A percentile compares a stretch with the other conserved stretches of the same genome.
Conservation (phyloP, 495 filamentous ascomycete species). For the Hypoxylon cercidicola region DNA sequence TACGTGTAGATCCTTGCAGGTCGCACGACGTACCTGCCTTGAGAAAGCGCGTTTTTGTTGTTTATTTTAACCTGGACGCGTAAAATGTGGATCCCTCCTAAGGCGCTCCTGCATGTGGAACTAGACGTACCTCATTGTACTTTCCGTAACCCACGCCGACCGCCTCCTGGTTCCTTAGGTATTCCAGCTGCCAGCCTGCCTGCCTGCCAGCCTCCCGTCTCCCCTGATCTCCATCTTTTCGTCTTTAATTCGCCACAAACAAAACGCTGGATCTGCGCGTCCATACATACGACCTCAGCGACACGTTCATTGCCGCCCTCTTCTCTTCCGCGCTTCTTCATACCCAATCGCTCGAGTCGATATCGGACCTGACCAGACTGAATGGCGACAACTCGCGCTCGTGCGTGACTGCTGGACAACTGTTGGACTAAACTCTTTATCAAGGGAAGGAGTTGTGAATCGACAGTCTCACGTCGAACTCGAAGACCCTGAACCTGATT, state of each 20-base stretch:
- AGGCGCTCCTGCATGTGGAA: too few species aligned
- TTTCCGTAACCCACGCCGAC: too few species aligned
- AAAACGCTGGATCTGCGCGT: conserved; percentile 38
- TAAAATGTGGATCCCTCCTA: too few species aligned
- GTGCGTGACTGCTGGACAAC: conserved; percentile 30
- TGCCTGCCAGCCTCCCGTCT: conserved; percentile 4
- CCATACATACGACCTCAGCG: conserved; percentile 23
- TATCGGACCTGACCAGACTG: conserved; percentile 26
- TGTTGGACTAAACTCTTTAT: conserved; percentile 5
- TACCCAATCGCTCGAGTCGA: conserved; percentile 26
- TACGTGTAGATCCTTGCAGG: too few species aligned
- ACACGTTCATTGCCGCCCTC: conserved; percentile 13
- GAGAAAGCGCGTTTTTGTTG: too few species aligned
- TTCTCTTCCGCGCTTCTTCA: conserved; percentile 11
- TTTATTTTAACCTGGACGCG: too few species aligned
- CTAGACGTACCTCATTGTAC: too few species aligned
- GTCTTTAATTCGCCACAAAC: conserved; percentile 31
- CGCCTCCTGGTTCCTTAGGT: too few species aligned
- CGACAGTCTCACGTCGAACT: conserved; percentile 32
- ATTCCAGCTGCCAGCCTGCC: conserved; percentile 11
- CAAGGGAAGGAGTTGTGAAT: conserved; percentile 29
- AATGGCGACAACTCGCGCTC: conserved; percentile 25
- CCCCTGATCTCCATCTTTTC: conserved; percentile 30
- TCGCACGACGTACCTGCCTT: too few species aligned
- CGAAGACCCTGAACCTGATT: conserved; percentile 26